Evolutionary conservation across 1,139 yeast genomes (phyloP).

Genomic region (Pichia inconspicua): DNA sequence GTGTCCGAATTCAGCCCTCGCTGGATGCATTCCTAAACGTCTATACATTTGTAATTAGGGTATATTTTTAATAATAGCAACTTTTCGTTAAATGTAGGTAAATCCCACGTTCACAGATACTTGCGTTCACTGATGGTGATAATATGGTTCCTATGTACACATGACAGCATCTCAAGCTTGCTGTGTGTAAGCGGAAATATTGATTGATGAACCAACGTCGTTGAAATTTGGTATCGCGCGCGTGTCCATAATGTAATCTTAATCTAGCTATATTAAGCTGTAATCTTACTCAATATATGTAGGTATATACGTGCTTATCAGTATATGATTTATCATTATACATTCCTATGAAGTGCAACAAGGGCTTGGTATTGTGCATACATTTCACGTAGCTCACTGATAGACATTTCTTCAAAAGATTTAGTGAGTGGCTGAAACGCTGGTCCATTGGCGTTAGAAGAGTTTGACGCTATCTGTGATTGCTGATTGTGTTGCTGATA

Average conservation of each 20-base stretch:
- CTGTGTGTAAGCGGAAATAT: too few relatives aligned
- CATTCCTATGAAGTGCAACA: background rate
- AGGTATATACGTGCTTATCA: too few relatives aligned
- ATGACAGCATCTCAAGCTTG: too few relatives aligned
- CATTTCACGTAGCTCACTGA: conserved; percentile 26
- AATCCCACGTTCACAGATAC: background rate
- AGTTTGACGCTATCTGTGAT: background rate
- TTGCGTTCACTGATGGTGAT: too few relatives aligned
- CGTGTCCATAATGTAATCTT: too few relatives aligned
- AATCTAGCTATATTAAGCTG: too few relatives aligned
- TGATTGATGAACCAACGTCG: too few relatives aligned
- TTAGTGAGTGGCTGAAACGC: background rate
- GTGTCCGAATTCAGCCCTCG: background rate
- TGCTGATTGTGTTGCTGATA: background rate
- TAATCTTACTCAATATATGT: too few relatives aligned
- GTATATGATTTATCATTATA: background rate
- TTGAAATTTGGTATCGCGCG: too few relatives aligned
- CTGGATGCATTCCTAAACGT: background rate
- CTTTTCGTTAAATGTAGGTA: too few relatives aligned
- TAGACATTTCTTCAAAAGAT: conserved; percentile 17
- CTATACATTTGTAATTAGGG: background rate
- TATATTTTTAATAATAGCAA: background rate
- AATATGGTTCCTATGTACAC: too few relatives aligned
- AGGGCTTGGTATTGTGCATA: conserved; percentile 26
- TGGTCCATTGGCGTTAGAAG: background rate